A percentile compares a stretch with the other conserved stretches of the same genome.
Evolutionary conservation across 257 asterid genomes (phyloP).

Genomic region (Nicotiana attenuata): DNA sequence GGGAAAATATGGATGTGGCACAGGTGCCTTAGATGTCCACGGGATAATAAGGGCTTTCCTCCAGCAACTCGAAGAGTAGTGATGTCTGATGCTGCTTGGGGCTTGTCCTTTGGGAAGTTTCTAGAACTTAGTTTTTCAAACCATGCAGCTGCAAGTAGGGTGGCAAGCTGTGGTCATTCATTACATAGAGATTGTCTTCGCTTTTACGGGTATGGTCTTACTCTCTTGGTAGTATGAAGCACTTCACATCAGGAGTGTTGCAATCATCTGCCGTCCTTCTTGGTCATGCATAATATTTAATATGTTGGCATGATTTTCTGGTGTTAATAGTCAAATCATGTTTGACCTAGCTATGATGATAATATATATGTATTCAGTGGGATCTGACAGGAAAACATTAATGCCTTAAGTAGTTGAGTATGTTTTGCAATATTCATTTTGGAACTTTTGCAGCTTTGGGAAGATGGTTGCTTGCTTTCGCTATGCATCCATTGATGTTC

Average conservation of each 20-base stretch:
- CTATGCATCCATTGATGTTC: constrained; percentile 96
- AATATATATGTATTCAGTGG: background rate
- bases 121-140: constrained; percentile 96
- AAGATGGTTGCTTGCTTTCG: constrained; percentile 99
- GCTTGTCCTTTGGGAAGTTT: constrained; percentile 93
- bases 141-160: constrained; percentile 99
- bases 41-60: constrained; percentile 67
- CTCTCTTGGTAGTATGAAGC: constrained; percentile 11
- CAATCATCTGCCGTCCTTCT: background rate
- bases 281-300: background rate
- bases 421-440: background rate
- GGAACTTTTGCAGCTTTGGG: constrained; percentile 58
- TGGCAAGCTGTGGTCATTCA: constrained; percentile 97
- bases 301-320: background rate
- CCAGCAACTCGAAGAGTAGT: constrained; percentile 90
- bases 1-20: constrained; percentile 99
- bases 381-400: background rate
- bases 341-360: background rate
- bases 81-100: constrained; percentile 99
- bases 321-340: background rate
- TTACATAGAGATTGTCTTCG: constrained; percentile 96
- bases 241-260: background rate
- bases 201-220: constrained; percentile 73
- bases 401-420: background rate
- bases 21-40: constrained; percentile 90